These are phyloP conservation scores for Pholiota microspora DNA, from an alignment of 768 basidiomycete species.

Conservation along the genomic window DNA sequence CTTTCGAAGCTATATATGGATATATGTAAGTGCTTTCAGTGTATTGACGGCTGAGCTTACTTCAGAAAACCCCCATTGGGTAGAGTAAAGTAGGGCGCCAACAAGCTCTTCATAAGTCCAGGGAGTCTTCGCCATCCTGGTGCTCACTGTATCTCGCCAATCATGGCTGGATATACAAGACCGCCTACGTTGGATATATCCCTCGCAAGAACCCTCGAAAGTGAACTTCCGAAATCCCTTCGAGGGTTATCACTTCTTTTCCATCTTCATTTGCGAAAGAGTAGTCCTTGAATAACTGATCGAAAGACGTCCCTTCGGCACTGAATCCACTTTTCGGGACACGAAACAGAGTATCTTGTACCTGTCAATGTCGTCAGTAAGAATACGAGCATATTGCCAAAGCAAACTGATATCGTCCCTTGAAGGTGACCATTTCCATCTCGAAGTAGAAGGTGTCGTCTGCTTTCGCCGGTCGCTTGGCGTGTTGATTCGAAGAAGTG, in stretches of 20 bases:
- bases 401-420: background rate
- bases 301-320: conserved; percentile 9
- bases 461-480: no score
- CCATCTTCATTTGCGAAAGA: background rate
- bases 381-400: background rate
- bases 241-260: background rate
- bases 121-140: background rate
- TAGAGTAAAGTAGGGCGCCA: background rate
- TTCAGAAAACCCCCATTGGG: background rate
- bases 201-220: no score
- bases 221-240: background rate
- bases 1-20: background rate
- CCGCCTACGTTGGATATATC: no score
- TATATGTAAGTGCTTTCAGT: background rate
- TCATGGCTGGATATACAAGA: no score
- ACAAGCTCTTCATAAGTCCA: background rate
- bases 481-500: no score
- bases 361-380: background rate
- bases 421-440: background rate
- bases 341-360: conserved; percentile 9
- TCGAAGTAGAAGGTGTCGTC: background rate
- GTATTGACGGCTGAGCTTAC: background rate
- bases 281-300: conserved; percentile 5
- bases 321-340: conserved; percentile 7
- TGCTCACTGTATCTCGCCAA: no score